phyloP scores from a whole-genome alignment of 2,329 filamentous ascomycete species.

The Berkeleyomyces basicola region DNA sequence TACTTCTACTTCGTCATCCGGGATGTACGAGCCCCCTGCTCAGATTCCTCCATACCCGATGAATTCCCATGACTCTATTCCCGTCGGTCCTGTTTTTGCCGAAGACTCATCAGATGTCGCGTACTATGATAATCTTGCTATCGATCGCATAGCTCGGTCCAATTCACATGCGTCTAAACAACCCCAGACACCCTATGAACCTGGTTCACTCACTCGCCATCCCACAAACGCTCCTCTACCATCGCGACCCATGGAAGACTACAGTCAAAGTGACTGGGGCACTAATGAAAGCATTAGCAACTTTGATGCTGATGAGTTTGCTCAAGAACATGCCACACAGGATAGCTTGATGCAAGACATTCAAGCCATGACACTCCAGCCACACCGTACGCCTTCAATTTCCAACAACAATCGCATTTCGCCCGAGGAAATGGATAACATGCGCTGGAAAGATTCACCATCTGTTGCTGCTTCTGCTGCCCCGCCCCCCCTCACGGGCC shows the following conservation, averaged over 20 bases:
- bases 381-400: slow-evolving; percentile 25
- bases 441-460: slow-evolving; percentile 34
- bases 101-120: slow-evolving; percentile 22
- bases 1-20: background rate
- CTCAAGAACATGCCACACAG: slow-evolving; percentile 27
- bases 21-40: background rate
- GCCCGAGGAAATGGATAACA: slow-evolving; percentile 29
- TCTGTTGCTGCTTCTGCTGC: slow-evolving; percentile 25
- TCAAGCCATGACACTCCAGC: slow-evolving; percentile 22
- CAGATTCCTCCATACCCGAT: slow-evolving; percentile 2
- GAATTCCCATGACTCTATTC: slow-evolving; percentile 19
- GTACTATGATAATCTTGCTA: slow-evolving; percentile 19
- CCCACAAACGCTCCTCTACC: slow-evolving; percentile 44
- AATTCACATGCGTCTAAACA: slow-evolving; percentile 35
- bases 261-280: slow-evolving; percentile 26
- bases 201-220: slow-evolving; percentile 27
- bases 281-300: slow-evolving; percentile 21
- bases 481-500: background rate
- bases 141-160: slow-evolving; percentile 29
- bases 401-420: slow-evolving; percentile 29
- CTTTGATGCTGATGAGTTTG: slow-evolving; percentile 19
- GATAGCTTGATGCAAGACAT: slow-evolving; percentile 42
- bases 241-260: slow-evolving; percentile 33
- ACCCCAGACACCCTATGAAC: slow-evolving; percentile 17
- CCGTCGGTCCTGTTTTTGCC: slow-evolving; percentile 34